phyloP scores from a whole-genome alignment of 2,329 filamentous ascomycete genomes.

The Hypoxylon sp. region DNA sequence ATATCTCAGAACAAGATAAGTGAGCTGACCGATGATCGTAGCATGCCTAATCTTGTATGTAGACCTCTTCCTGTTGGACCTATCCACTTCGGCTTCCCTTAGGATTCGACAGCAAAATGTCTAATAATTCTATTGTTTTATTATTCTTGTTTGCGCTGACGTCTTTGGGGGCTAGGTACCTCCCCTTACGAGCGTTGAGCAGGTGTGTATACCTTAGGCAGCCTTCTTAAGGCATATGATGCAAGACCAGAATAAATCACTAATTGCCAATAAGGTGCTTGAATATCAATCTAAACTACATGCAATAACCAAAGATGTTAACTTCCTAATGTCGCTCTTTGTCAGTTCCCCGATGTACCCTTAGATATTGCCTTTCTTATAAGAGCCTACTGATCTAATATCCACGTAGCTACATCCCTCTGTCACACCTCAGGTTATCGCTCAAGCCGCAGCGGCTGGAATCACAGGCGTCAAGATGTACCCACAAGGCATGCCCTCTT shows the following conservation, averaged over 20 bases:
- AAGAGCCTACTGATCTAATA: slow-evolving; percentile 30
- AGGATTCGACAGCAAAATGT: neutral
- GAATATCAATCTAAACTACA: slow-evolving; percentile 75
- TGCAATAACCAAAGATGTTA: slow-evolving; percentile 72
- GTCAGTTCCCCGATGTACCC: slow-evolving; percentile 51
- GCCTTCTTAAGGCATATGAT: neutral
- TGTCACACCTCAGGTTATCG: slow-evolving; percentile 78
- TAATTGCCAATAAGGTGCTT: slow-evolving; percentile 72
- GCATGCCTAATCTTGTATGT: slow-evolving; percentile 51
- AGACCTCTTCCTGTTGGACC: slow-evolving; percentile 59
- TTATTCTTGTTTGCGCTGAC: slow-evolving; percentile 19
- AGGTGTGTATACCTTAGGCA: slow-evolving; percentile 24
- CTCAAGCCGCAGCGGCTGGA: slow-evolving; percentile 79
- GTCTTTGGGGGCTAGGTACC: slow-evolving; percentile 27
- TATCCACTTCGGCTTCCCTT: neutral
- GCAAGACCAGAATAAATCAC: neutral
- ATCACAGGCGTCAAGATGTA: slow-evolving; percentile 82
- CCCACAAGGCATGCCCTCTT: slow-evolving; percentile 60
- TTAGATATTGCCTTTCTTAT: slow-evolving; percentile 14
- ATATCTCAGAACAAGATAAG: neutral
- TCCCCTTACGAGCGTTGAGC: slow-evolving; percentile 41
- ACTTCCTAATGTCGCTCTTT: slow-evolving; percentile 82
- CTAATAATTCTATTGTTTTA: neutral
- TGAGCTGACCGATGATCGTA: slow-evolving; percentile 31
- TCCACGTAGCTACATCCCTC: slow-evolving; percentile 66